These are phyloP conservation scores for Phytophthora pini DNA, from an alignment of 352 stramenopile genomes.

Conservation along the genomic window DNA sequence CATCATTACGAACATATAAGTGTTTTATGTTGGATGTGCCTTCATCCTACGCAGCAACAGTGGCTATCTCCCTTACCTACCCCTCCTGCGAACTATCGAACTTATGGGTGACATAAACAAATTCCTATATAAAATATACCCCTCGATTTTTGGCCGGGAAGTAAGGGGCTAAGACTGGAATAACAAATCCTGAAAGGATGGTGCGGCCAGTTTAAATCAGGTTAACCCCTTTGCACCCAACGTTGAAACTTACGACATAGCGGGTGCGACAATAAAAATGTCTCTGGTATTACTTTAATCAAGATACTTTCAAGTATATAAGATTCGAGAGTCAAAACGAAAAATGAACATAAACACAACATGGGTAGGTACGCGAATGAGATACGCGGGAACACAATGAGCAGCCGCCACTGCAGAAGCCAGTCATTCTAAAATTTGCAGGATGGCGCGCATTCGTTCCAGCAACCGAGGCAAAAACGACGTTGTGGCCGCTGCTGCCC, in stretches of 20 bases:
- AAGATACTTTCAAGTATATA: neutral
- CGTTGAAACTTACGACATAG: neutral
- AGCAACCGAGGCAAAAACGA: slow-evolving; percentile 7
- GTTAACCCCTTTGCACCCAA: no score
- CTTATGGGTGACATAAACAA: no score
- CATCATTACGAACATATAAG: no score
- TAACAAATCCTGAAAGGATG: no score
- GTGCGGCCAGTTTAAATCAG: no score
- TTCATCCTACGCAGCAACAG: no score
- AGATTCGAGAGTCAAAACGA: neutral
- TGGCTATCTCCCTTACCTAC: no score
- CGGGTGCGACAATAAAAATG: neutral
- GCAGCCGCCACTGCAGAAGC: neutral
- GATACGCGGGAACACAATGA: neutral
- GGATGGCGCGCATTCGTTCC: slow-evolving; percentile 20
- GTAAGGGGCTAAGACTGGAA: no score
- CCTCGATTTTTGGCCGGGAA: no score
- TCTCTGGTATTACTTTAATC: neutral
- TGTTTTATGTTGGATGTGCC: no score
- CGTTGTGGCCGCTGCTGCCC: neutral
- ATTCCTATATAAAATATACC: no score
- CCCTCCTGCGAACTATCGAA: no score
- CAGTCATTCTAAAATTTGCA: slow-evolving; percentile 24
- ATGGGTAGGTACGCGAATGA: neutral
- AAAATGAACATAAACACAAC: neutral